Evolutionary conservation across 495 filamentous ascomycete species (phyloP).

Genomic region (Hypoxylon lienhwacheense): DNA sequence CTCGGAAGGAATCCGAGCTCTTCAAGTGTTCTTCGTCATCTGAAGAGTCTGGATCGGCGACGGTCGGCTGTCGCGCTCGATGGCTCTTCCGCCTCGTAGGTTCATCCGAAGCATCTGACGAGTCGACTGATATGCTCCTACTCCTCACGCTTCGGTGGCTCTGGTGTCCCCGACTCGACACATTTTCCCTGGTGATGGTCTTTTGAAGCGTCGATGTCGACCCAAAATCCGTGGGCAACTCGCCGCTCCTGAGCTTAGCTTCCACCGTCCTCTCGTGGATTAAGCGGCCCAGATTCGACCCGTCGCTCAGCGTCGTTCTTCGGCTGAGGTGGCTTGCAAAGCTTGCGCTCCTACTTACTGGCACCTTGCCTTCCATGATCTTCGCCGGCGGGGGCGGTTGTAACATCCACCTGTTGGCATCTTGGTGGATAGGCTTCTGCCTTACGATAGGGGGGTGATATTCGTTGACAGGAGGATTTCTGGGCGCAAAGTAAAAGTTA

Average conservation of each 20-base stretch:
- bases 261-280: constrained; percentile 45
- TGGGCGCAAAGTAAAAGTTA: constrained; percentile 64
- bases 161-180: constrained; percentile 16
- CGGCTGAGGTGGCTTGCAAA: constrained; percentile 29
- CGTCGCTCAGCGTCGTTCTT: constrained; percentile 37
- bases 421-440: constrained; percentile 63
- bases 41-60: constrained; percentile 31
- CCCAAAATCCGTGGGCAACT: constrained; percentile 37
- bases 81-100: constrained; percentile 20
- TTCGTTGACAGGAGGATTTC: constrained; percentile 81
- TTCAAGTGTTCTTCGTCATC: constrained; percentile 22
- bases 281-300: constrained; percentile 32
- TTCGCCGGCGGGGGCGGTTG: constrained; percentile 82
- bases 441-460: constrained; percentile 85
- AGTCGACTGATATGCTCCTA: constrained; percentile 42
- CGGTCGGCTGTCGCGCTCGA: neutral
- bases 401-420: constrained; percentile 84
- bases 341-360: constrained; percentile 56
- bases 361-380: constrained; percentile 82
- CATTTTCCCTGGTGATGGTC: constrained; percentile 29
- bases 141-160: constrained; percentile 39
- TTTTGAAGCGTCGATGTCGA: constrained; percentile 32
- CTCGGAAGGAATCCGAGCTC: constrained; percentile 30
- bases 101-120: constrained; percentile 40
- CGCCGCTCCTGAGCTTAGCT: constrained; percentile 44